Evolutionary conservation across 2,329 filamentous ascomycete species (phyloP).

Genomic region (Samsoniella hepiali): DNA sequence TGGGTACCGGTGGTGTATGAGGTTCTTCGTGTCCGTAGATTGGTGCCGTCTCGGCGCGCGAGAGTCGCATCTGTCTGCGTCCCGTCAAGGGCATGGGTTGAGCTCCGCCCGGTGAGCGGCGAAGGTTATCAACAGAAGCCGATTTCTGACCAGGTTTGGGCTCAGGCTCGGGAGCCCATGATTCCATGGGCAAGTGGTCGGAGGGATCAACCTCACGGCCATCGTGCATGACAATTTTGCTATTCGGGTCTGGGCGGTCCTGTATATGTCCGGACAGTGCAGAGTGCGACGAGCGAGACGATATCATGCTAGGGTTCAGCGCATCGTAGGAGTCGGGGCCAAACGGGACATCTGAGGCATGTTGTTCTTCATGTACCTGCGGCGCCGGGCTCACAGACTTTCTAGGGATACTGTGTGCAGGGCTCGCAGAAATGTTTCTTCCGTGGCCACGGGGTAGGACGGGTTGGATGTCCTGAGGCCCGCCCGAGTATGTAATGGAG

Average conservation of each 20-base stretch:
- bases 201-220: conserved; percentile 76
- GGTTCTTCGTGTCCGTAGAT: conserved; percentile 34
- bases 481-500: conserved; percentile 37
- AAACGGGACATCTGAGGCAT: conserved; percentile 64
- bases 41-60: conserved; percentile 46
- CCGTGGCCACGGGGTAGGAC: conserved; percentile 34
- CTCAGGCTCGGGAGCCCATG: conserved; percentile 75
- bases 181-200: conserved; percentile 73
- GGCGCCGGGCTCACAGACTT: conserved; percentile 75
- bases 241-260: conserved; percentile 51
- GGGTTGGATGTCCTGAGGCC: conserved; percentile 24
- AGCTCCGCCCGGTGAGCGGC: conserved; percentile 50
- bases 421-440: conserved; percentile 40
- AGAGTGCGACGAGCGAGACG: conserved; percentile 31
- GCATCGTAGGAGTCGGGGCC: conserved; percentile 73
- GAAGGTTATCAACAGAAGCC: conserved; percentile 32
- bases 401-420: conserved; percentile 56
- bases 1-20: conserved; percentile 33
- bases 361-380: conserved; percentile 44
- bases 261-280: conserved; percentile 24
- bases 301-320: conserved; percentile 58
- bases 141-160: conserved; percentile 35
- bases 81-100: conserved; percentile 50
- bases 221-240: conserved; percentile 72
- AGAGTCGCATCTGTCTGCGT: conserved; percentile 49